Evolutionary conservation across 192 early-diverging fungal genomes (phyloP).

Genomic region (Coemansia sp.): DNA sequence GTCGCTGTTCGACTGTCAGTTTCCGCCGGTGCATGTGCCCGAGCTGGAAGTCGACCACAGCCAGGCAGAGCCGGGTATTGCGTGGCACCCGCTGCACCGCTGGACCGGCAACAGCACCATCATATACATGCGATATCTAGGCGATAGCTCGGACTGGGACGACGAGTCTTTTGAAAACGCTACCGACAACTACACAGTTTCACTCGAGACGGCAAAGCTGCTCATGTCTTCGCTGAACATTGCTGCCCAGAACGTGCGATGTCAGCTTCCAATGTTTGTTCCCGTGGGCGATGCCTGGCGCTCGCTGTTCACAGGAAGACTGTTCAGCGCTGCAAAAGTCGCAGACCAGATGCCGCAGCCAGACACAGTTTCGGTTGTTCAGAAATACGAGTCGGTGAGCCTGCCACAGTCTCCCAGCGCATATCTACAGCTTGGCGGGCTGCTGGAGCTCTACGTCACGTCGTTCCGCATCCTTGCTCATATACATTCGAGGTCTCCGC

Average conservation of each 20-base stretch:
- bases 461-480: constrained; percentile 27
- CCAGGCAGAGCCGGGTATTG: constrained; percentile 28
- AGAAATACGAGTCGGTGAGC: constrained; percentile 34
- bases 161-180: constrained; percentile 9
- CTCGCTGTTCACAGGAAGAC: constrained; percentile 38
- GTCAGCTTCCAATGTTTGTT: constrained; percentile 64
- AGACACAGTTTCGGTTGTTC: constrained; percentile 5
- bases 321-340: constrained; percentile 5
- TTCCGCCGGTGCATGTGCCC: constrained; percentile 40
- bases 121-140: constrained; percentile 55
- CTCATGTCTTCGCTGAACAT: constrained; percentile 68
- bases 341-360: background rate
- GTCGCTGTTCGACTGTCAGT: constrained; percentile 43
- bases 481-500: background rate
- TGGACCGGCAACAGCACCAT: constrained; percentile 63
- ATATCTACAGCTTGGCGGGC: constrained; percentile 44
- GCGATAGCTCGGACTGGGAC: constrained; percentile 25
- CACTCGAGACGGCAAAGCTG: constrained; percentile 61
- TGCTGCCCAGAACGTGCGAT: constrained; percentile 65
- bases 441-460: constrained; percentile 42
- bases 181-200: constrained; percentile 51
- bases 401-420: constrained; percentile 35
- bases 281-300: constrained; percentile 57
- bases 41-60: constrained; percentile 51
- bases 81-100: constrained; percentile 66